phyloP scores from a whole-genome alignment of 2,329 filamentous ascomycete species.

The Cryphonectria naterciae region DNA sequence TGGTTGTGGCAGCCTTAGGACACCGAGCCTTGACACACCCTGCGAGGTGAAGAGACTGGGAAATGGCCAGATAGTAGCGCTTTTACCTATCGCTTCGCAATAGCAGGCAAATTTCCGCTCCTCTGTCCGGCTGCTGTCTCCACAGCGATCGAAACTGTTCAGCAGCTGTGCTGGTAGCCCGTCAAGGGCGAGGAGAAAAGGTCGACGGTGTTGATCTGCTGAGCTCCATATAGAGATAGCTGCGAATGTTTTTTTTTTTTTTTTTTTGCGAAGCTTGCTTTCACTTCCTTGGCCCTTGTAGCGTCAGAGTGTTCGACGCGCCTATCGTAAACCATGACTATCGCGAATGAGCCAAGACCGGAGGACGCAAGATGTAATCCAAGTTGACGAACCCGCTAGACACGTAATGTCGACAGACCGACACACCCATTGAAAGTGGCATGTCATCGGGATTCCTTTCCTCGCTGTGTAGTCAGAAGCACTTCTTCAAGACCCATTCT shows the following conservation, averaged over 20 bases:
- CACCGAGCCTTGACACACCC: constrained; percentile 11
- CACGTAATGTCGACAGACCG: background rate
- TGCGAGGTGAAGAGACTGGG: background rate
- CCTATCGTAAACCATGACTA: background rate
- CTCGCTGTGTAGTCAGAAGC: background rate
- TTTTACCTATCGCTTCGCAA: background rate
- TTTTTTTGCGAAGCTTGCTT: background rate
- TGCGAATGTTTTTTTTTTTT: background rate
- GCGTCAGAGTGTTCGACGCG: background rate
- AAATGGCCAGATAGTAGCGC: background rate
- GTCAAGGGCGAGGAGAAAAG: background rate
- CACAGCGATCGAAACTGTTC: background rate
- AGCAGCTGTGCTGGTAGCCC: background rate
- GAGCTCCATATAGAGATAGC: background rate
- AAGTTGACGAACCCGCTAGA: background rate
- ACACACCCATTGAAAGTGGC: background rate
- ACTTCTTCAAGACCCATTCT: background rate
- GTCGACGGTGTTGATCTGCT: background rate
- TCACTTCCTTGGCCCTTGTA: background rate
- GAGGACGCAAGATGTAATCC: background rate
- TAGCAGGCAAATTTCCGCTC: background rate
- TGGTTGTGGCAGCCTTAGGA: constrained; percentile 10
- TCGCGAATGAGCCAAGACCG: background rate
- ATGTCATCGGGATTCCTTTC: background rate
- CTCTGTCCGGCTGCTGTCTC: background rate